Percentiles rank a stretch among this genome's conserved stretches.
These are phyloP conservation scores for Acer yangbiense DNA, from an alignment of 345 rosid species.

Conservation along the genomic window DNA sequence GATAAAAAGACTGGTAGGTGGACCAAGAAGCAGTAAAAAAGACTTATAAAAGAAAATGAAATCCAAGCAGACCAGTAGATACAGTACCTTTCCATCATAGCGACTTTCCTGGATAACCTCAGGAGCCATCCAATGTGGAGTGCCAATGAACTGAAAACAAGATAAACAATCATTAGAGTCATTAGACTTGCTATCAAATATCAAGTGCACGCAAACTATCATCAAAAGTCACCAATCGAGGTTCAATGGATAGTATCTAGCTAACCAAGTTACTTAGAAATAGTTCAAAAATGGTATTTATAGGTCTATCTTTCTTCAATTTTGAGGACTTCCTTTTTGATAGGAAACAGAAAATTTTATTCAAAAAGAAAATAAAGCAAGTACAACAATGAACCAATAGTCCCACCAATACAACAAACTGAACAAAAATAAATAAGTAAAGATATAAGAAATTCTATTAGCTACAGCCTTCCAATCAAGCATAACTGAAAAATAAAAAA, in stretches of 20 bases:
- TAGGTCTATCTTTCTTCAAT: not conserved
- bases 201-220: not conserved
- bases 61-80: constrained; percentile 21
- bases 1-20: not conserved
- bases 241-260: not conserved
- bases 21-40: not conserved
- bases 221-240: not conserved
- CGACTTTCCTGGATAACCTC: constrained; percentile 99
- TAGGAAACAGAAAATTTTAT: no score
- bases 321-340: no score
- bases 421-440: no score
- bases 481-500: no score
- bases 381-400: no score
- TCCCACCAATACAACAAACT: not conserved
- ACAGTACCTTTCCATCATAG: constrained; percentile 93
- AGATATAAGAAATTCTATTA: no score
- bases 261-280: constrained; percentile 1
- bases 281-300: not conserved
- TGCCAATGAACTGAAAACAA: constrained; percentile 82
- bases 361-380: no score
- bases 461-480: not conserved
- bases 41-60: constrained; percentile 14
- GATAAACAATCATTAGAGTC: not conserved
- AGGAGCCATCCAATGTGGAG: constrained; percentile 99
- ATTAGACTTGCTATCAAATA: not conserved